These are phyloP conservation scores for Lunularia cruciata DNA, from an alignment of 225 moss, liverwort and hornwort species.

Conservation along the genomic window DNA sequence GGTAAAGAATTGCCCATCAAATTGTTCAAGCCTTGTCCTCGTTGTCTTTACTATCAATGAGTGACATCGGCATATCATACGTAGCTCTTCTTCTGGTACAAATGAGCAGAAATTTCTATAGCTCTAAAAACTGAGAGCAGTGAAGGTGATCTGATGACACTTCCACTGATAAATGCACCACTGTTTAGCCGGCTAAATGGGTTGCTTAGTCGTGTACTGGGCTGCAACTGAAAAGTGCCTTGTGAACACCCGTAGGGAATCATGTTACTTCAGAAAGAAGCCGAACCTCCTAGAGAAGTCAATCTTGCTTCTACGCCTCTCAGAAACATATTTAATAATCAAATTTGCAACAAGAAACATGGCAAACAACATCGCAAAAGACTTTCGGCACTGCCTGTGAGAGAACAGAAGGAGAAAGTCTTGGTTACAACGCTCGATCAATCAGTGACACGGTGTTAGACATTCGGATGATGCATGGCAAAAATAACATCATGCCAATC, in stretches of 20 bases:
- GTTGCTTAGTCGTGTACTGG: too few relatives aligned
- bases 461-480: conserved; percentile 4
- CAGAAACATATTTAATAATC: not conserved
- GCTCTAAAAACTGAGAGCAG: not conserved
- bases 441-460: conserved; percentile 19
- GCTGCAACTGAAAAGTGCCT: not conserved
- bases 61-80: not conserved
- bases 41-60: not conserved
- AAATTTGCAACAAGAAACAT: conserved; percentile 10
- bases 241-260: not conserved
- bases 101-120: not conserved
- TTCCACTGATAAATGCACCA: not conserved
- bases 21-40: not conserved
- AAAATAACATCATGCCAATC: not conserved
- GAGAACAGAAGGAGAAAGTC: not conserved
- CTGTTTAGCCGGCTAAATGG: not conserved
- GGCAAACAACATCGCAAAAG: conserved; percentile 1
- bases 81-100: not conserved
- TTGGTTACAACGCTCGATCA: not conserved
- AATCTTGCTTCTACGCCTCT: conserved; percentile 10
- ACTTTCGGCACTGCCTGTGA: not conserved
- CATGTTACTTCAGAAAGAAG: not conserved
- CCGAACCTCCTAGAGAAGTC: not conserved
- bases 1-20: not conserved
- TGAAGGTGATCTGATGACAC: not conserved